Percentiles rank a stretch among this genome's conserved stretches.
These are phyloP conservation scores for Paramyrothecium sp. DNA, from an alignment of 2,329 filamentous ascomycete species.

Conservation along the genomic window DNA sequence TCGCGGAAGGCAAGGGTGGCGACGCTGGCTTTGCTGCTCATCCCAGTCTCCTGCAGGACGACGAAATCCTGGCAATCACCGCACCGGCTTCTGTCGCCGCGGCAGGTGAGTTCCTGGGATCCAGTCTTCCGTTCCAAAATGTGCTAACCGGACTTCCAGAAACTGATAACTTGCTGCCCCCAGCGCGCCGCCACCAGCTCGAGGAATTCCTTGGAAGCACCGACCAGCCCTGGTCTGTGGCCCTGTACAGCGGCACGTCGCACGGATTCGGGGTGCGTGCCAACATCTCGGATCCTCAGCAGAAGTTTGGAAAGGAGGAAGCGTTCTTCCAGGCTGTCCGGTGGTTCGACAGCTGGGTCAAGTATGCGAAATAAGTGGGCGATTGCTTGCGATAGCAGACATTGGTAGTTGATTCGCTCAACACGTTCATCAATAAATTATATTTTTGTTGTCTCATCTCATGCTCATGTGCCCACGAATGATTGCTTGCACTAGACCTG, in stretches of 20 bases:
- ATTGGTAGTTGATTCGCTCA: too few species aligned
- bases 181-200: conserved; percentile 46
- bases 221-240: conserved; percentile 58
- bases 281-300: conserved; percentile 47
- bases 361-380: background rate
- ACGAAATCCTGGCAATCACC: conserved; percentile 51
- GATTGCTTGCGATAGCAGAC: background rate
- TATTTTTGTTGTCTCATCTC: too few species aligned
- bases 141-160: conserved; percentile 28
- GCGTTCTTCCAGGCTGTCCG: conserved; percentile 71
- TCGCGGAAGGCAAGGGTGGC: conserved; percentile 46
- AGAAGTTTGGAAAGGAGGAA: conserved; percentile 70
- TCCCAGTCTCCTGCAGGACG: conserved; percentile 53
- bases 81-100: conserved; percentile 56
- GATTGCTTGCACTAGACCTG: background rate
- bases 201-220: conserved; percentile 53
- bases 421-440: too few species aligned
- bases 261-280: conserved; percentile 72
- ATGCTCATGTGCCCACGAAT: too few species aligned
- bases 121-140: background rate
- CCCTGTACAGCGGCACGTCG: conserved; percentile 61
- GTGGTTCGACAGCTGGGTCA: conserved; percentile 62
- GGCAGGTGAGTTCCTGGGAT: conserved; percentile 40
- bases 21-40: conserved; percentile 61
- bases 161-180: conserved; percentile 51